Percentiles rank a stretch among this genome's conserved stretches.
phyloP scores from a whole-genome alignment of 1,284 basidiomycete species.

The Anthracocystis walkeri region DNA sequence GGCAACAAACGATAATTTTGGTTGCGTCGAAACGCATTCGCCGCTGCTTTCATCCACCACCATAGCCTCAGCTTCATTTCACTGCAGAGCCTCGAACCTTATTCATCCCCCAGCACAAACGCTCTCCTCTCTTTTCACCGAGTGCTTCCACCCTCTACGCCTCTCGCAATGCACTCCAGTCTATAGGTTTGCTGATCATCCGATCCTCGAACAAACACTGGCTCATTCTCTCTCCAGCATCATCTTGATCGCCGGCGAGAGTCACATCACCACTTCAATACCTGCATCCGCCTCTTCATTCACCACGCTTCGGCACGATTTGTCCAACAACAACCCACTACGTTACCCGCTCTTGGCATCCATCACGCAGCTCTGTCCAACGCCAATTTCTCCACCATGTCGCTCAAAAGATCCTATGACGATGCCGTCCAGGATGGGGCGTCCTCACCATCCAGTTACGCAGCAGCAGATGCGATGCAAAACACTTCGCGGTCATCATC shows the following conservation, averaged over 20 bases:
- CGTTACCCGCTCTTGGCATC: not conserved
- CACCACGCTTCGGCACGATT: too few species aligned
- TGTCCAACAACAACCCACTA: not conserved
- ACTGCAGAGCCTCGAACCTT: not conserved
- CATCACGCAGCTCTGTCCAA: not conserved
- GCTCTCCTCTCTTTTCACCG: too few species aligned
- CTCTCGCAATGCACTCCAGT: conserved; percentile 14
- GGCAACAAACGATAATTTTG: not conserved
- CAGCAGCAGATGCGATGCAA: not conserved
- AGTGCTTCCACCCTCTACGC: conserved; percentile 1
- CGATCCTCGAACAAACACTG: not conserved
- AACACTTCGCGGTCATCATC: not conserved
- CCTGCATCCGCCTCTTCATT: too few species aligned
- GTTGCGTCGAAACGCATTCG: not conserved
- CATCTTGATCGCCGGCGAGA: not conserved
- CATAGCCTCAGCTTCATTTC: conserved; percentile 11
- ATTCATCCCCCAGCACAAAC: conserved; percentile 9
- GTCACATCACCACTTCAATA: too few species aligned
- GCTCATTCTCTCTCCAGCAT: not conserved
- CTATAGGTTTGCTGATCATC: not conserved
- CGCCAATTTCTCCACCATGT: conserved; percentile 7
- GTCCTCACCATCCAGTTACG: not conserved
- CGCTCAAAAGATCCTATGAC: conserved; percentile 32
- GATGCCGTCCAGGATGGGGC: conserved; percentile 16
- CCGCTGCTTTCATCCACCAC: conserved; percentile 1